Evolutionary conservation across 352 stramenopile species (phyloP).

Genomic region (Phytophthora agathidicida): DNA sequence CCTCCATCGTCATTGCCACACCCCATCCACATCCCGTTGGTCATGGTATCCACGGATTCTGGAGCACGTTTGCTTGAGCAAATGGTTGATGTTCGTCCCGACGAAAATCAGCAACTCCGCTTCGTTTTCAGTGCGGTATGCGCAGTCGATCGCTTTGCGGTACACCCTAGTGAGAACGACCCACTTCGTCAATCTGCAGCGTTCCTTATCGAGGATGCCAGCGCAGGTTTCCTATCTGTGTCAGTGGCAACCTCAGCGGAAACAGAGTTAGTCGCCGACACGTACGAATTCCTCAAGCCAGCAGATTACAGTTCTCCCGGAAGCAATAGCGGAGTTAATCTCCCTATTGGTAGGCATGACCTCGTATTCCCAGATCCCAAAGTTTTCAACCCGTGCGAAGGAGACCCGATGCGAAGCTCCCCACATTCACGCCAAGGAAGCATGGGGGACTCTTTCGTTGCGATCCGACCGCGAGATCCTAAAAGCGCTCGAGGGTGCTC

Average conservation of each 20-base stretch:
- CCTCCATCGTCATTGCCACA: conserved; percentile 43
- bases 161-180: conserved; percentile 49
- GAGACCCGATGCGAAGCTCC: conserved; percentile 24
- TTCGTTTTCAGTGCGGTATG: conserved; percentile 67
- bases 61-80: conserved; percentile 51
- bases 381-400: conserved; percentile 45
- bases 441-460: conserved; percentile 35
- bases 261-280: conserved; percentile 26
- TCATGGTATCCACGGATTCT: conserved; percentile 74
- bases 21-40: conserved; percentile 55
- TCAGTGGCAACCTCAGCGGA: conserved; percentile 52
- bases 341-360: conserved; percentile 54
- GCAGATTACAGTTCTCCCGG: conserved; percentile 21
- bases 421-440: conserved; percentile 16
- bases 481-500: conserved; percentile 37
- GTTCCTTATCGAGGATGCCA: conserved; percentile 45
- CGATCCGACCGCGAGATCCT: conserved; percentile 24
- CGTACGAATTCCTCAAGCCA: conserved; percentile 54
- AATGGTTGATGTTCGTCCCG: conserved; percentile 35
- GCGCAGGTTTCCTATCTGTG: conserved; percentile 59
- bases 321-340: conserved; percentile 24
- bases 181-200: conserved; percentile 41
- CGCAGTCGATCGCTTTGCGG: conserved; percentile 43
- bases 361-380: conserved; percentile 35
- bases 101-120: conserved; percentile 45